Evolutionary conservation across 2,329 filamentous ascomycete species (phyloP), one percentile per base, ranked within the genome.

Genomic region (Dactylellina leptospora): DNA sequence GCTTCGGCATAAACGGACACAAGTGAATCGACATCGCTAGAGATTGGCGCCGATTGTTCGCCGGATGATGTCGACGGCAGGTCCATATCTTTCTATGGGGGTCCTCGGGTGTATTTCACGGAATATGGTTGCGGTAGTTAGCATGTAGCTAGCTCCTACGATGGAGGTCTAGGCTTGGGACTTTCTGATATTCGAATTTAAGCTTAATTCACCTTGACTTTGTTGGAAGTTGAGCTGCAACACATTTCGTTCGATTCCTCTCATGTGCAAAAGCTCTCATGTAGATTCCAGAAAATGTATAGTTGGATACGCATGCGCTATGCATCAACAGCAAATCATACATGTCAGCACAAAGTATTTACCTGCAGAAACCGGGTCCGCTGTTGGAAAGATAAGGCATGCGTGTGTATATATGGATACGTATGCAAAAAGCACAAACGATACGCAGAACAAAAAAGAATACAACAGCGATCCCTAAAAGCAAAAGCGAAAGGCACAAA

Each of bases 1-100:
- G 59, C 59, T 18, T 72, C 66, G 16, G 66, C 40, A 28, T 56
- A 58, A 25, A 72, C 45, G 9, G 58, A 56, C 11, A 53, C 44
- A 10, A 72, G 36, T 1, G 59, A 54, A 4, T 63, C 59, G 4
- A 64, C 20, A 18, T 72, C 66, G 9, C 56, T 38, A n/a, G n/a
- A n/a, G n/a, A n/a, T 30, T 13, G 56, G 55, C 13, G 44, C n/a
- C 5, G 40, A 9, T 11, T 45, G 40, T 4, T 18, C 48, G 13
- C 27, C 16, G 18, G 25, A 25, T 22, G 61, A 48, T 13, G 51
- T 23, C 8, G 47, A 54, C 20, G 59, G n/a, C n/a, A n/a, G 27
- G 3, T 38, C 48, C 59, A 54, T 63, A 27, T n/a, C n/a, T n/a
- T n/a, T n/a, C n/a, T n/a, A n/a, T n/a, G n/a, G n/a, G n/a, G n/a